Evolutionary conservation across 2,329 filamentous ascomycete species (phyloP).

Genomic region (Aspergillus brasiliensis): DNA sequence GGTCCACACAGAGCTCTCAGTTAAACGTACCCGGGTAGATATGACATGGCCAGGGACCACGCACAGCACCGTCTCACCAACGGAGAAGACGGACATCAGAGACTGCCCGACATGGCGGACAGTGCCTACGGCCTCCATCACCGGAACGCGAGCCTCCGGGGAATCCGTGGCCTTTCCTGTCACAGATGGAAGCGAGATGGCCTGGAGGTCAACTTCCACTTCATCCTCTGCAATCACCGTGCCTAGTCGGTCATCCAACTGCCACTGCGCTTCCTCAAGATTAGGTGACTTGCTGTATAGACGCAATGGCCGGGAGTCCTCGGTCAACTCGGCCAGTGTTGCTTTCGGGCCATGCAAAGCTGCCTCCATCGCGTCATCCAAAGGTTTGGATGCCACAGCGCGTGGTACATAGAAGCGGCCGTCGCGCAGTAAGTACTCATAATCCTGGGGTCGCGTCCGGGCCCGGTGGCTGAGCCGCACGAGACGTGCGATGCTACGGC

Average conservation of each 20-base stretch:
- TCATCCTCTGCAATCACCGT: not conserved
- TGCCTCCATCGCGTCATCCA: not conserved
- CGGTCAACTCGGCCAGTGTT: not conserved
- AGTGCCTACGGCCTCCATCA: not conserved
- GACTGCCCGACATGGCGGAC: not conserved
- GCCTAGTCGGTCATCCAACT: not conserved
- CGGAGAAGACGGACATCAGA: not conserved
- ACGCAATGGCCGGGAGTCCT: not conserved
- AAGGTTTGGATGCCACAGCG: not conserved
- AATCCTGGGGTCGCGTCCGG: not conserved
- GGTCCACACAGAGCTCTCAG: not conserved
- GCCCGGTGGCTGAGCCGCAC: not conserved
- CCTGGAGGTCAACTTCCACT: not conserved
- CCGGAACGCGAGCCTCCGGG: not conserved
- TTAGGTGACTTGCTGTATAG: not conserved
- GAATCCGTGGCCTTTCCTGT: not conserved
- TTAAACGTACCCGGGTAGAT: not conserved
- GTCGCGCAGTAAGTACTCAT: not conserved
- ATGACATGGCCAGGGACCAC: not conserved
- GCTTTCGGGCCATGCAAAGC: not conserved
- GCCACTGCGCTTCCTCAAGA: not conserved
- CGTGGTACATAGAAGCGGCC: slow-evolving; percentile 1
- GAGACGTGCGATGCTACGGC: not conserved
- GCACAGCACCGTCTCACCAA: not conserved
- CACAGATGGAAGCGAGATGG: not conserved